Base-by-base conservation (phyloP, 805 yeast genomes). In the Kuraishia capsulata region DNA sequence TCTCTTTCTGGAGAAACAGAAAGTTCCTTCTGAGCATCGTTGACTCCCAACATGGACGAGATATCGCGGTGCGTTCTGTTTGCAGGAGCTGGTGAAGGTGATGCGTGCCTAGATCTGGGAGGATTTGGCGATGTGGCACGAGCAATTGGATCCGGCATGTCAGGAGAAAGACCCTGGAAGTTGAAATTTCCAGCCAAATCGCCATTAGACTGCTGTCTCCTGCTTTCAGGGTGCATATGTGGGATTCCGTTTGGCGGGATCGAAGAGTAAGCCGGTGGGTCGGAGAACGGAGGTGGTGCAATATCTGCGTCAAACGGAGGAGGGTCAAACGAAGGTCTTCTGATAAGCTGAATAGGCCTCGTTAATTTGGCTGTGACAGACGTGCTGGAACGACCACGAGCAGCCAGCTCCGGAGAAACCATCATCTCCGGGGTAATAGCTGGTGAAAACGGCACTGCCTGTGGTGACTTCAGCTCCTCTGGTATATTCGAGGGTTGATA, bases 371-470 rank as follows among this genome's bases (percentile, higher is more conserved):
- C 9, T n/a, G n/a, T n/a, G 30, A 32, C 8, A n/a, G 32, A 20
- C 18, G 31, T 18, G 21, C 20, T 8, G 48, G 47, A 14, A 43
- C 36, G 5, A 40, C 11, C 20, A 38, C 38, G 37, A 42, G 40
- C 45, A 32, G 24, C 39, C 37, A 43, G 39, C 33, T 54, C 59
- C 3, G 60, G 59, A 21, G 49, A 49, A n/a, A n/a, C n/a, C 9
- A 54, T 37, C 35, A 57, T 41, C 33, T 54, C 52, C 2, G 64
- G 64, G 1, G 61, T 52, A 3, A 49, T 46, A 8, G 50, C 40
- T 5, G 79, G 78, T 1, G 81, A 73, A 19, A 65, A 58, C 2
- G 86, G 86, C 34, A 69, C 51, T 3, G 85, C 87, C 43, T 77
- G 88, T 1, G 84, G 82, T 1, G 85, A 77, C 23, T 69, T 60